Conservation (phyloP, 2,329 filamentous ascomycete genomes). For the Beauveria caledonica region DNA sequence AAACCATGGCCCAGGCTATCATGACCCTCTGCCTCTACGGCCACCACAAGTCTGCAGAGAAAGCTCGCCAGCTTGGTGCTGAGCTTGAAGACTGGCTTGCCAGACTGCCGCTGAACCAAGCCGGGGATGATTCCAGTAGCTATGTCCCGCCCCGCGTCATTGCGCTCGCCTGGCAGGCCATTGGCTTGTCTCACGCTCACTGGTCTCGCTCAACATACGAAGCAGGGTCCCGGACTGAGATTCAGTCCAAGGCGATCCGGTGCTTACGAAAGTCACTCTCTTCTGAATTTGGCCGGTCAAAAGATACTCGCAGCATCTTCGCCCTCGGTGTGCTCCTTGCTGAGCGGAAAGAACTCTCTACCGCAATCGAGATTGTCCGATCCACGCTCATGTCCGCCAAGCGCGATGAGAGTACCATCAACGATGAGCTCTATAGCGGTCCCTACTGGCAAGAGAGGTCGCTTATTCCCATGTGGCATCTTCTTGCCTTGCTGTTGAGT, state of each 20-base stretch:
- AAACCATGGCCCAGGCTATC: constrained; percentile 73
- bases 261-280: constrained; percentile 67
- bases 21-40: constrained; percentile 77
- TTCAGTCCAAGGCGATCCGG: constrained; percentile 70
- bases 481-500: constrained; percentile 77
- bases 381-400: constrained; percentile 56
- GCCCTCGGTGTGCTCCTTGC: constrained; percentile 78
- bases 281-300: constrained; percentile 54
- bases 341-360: constrained; percentile 71
- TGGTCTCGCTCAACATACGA: constrained; percentile 81
- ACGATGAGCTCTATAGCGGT: constrained; percentile 35
- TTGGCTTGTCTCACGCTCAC: constrained; percentile 77
- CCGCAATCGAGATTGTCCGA: constrained; percentile 77
- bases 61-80: constrained; percentile 60
- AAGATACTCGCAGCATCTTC: constrained; percentile 71
- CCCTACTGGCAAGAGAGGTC: constrained; percentile 55
- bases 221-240: constrained; percentile 57
- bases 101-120: constrained; percentile 39
- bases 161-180: constrained; percentile 69
- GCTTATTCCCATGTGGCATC: constrained; percentile 79
- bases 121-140: not conserved
- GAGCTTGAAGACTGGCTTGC: constrained; percentile 70
- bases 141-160: constrained; percentile 53
- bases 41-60: constrained; percentile 64
- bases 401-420: constrained; percentile 36